These are phyloP conservation scores for Saccharomyces jurei DNA, from an alignment of 805 yeast genomes.

Conservation along the genomic window DNA sequence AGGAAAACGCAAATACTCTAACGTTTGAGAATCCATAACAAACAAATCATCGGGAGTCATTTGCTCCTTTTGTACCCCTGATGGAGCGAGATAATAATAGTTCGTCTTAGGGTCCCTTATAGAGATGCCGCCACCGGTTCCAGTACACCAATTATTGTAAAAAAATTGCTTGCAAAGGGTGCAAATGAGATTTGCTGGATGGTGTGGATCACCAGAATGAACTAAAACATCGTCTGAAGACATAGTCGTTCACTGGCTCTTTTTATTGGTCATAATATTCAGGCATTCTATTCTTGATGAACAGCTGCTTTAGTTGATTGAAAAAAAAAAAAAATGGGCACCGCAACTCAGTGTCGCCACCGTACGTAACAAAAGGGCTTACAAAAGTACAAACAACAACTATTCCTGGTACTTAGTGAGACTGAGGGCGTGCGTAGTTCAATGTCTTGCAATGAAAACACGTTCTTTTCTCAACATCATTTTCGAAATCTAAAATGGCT, in stretches of 20 bases:
- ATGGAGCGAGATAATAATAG: conserved; percentile 72
- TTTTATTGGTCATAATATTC: background rate
- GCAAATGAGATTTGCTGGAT: conserved; percentile 82
- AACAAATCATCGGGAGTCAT: conserved; percentile 77
- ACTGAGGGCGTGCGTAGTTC: conserved; percentile 57
- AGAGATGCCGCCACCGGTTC: conserved; percentile 94
- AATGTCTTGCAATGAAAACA: conserved; percentile 69
- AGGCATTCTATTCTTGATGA: background rate
- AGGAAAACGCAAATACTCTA: conserved; percentile 54
- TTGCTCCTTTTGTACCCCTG: conserved; percentile 93
- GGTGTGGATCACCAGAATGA: conserved; percentile 42
- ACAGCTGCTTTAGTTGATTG: background rate
- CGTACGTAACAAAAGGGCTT: background rate
- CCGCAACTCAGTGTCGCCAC: background rate
- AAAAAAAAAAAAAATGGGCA: background rate
- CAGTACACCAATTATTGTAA: conserved; percentile 83
- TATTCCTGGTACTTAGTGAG: background rate
- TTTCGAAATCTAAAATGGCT: conserved; percentile 67
- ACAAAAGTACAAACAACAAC: background rate
- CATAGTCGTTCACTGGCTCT: background rate
- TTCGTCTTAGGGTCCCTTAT: conserved; percentile 42
- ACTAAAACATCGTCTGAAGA: conserved; percentile 21
- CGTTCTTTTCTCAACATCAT: conserved; percentile 53
- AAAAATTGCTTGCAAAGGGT: conserved; percentile 72
- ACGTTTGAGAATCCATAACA: conserved; percentile 52